Evolutionary conservation across 148 eudicot genomes (phyloP).

Genomic region (Rhododendron kiyosumense): DNA sequence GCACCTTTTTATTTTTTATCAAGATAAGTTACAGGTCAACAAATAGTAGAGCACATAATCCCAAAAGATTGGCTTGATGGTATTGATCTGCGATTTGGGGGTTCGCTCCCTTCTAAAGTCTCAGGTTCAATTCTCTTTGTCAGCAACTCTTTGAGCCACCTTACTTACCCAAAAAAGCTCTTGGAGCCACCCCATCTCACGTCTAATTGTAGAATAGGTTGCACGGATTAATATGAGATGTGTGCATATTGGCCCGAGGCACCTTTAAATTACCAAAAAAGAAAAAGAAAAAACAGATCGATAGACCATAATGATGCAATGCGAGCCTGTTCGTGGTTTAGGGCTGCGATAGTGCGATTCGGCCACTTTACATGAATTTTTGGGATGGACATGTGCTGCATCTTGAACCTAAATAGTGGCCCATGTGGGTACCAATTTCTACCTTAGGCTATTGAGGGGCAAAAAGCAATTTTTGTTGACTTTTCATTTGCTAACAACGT

Average conservation of each 20-base stretch:
- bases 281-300: neutral
- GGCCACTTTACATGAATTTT: neutral
- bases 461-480: neutral
- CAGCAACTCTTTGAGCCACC: no score
- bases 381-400: neutral
- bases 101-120: no score
- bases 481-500: neutral
- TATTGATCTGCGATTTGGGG: no score
- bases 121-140: no score
- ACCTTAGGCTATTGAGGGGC: neutral
- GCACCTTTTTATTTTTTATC: neutral
- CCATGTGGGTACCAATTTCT: neutral
- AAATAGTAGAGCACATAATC: no score
- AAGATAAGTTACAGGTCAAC: neutral
- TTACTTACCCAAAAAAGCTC: no score
- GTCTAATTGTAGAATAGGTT: no score
- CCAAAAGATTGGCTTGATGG: no score
- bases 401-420: neutral
- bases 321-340: neutral
- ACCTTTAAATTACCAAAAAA: no score
- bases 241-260: no score
- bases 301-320: neutral
- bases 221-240: no score
- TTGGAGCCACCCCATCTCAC: no score
- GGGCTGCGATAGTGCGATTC: neutral